Conservation (phyloP, 2,329 filamentous ascomycete genomes). For the Chaetomiaceae sp. region DNA sequence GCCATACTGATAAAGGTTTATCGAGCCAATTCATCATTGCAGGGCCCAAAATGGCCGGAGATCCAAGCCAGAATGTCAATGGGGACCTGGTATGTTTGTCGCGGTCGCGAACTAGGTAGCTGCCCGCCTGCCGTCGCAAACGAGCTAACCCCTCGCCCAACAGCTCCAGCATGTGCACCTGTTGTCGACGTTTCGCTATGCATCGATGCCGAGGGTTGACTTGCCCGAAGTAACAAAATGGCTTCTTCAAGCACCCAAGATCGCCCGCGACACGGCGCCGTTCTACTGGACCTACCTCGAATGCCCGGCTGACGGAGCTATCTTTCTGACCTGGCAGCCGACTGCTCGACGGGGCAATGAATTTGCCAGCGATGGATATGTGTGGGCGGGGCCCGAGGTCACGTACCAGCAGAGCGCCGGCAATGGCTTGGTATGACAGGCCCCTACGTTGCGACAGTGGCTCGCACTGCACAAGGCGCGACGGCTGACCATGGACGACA, state of each 20-base stretch:
- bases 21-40: not conserved
- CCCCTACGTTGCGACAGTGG: not conserved
- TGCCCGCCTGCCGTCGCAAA: not conserved
- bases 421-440: conserved; percentile 51
- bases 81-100: conserved; percentile 30
- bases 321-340: conserved; percentile 87
- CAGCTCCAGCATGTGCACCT: conserved; percentile 88
- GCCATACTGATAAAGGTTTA: not conserved
- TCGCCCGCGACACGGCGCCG: conserved; percentile 76
- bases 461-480: not conserved
- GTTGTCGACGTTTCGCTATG: conserved; percentile 77
- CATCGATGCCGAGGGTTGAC: conserved; percentile 65
- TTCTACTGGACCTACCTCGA: conserved; percentile 94
- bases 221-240: conserved; percentile 76
- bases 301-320: conserved; percentile 72
- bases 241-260: conserved; percentile 76
- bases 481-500: not conserved
- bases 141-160: conserved; percentile 2
- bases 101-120: not conserved
- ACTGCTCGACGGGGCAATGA: conserved; percentile 63
- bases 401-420: conserved; percentile 69
- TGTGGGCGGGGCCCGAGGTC: conserved; percentile 81
- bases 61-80: conserved; percentile 35
- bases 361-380: conserved; percentile 86
- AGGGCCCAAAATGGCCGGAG: conserved; percentile 23